Evolutionary conservation across 225 moss, liverwort and hornwort species (phyloP), one percentile per base, ranked within the genome.

Genomic region (Pleurozium schreberi): DNA sequence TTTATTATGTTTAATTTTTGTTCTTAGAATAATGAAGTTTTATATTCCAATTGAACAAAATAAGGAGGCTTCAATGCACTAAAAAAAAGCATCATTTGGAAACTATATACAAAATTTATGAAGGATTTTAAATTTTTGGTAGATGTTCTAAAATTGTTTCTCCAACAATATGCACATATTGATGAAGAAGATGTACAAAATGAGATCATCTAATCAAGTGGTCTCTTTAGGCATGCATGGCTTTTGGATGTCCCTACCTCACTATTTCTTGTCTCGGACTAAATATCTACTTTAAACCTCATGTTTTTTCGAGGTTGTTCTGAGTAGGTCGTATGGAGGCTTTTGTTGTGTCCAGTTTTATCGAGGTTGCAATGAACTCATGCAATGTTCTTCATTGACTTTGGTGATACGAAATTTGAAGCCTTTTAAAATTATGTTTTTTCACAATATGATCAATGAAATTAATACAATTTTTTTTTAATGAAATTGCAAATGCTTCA

Each of bases 231-330:
- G 43, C 9, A 27, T 43, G 27, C 9, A 4, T 6, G 3, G 2
- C 17, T 71, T 45, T 10, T 9, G 28, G 2, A 26, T 6, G 3
- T 30, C 73, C 16, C 6, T 30, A 18, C 10, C 10, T 28, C 6
- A 28, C 43, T 10, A 28, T 1, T 10, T 4, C 15, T 2, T 3
- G 10, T 45, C 28, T 45, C 45, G 10, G 30, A 45, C 45, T 73
- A 28, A 45, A 0, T 45, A 4, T 45, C 3, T 0, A 28, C 18
- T 45, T 45, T n/a, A n/a, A n/a, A n/a, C n/a, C n/a, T n/a, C n/a
- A n/a, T n/a, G n/a, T n/a, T n/a, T n/a, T n/a, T n/a, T n/a, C n/a
- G n/a, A n/a, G n/a, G 14, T 42, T 42, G 42, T 70, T 70, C 26
- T 40, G 8, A 69, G 8, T 69, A 12, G 23, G 13, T 40, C 2